phyloP scores from a whole-genome alignment of 129 eudicot species.

The Cynara cardunculus region DNA sequence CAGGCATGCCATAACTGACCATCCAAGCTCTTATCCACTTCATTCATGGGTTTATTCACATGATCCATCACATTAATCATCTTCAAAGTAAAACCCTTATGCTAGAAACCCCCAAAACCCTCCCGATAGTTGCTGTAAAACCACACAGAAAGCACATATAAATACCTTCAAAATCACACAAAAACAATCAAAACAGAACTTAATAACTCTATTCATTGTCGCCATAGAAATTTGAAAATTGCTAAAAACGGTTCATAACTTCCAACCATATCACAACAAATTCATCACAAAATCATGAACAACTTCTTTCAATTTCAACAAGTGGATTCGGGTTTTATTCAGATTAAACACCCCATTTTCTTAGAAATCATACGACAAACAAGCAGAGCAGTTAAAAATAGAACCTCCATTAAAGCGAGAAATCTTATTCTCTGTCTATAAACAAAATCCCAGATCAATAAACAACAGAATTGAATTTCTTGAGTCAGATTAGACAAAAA shows the following conservation, averaged over 20 bases:
- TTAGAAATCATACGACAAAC: background rate
- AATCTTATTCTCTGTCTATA: background rate
- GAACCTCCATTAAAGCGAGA: conserved; percentile 21
- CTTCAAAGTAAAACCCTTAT: conserved; percentile 10
- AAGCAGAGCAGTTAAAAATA: conserved; percentile 16
- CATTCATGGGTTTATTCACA: conserved; percentile 57
- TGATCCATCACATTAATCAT: conserved; percentile 68
- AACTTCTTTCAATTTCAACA: background rate
- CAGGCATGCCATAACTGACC: conserved; percentile 95
- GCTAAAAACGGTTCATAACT: background rate
- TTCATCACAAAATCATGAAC: background rate
- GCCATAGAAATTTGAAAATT: background rate
- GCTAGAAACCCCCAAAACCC: background rate
- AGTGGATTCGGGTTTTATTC: background rate
- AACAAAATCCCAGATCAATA: conserved; percentile 19
- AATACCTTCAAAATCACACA: conserved; percentile 5
- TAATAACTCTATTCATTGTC: background rate
- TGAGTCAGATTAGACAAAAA: background rate
- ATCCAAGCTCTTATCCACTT: conserved; percentile 57
- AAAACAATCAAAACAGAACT: background rate
- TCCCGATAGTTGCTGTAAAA: conserved; percentile 8
- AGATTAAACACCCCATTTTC: background rate
- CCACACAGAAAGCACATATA: background rate
- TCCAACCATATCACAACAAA: no score
- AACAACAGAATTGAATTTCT: conserved; percentile 24